These are phyloP conservation scores for Coemansia guatemalensis DNA, from an alignment of 192 early-diverging fungal genomes.

Conservation along the genomic window DNA sequence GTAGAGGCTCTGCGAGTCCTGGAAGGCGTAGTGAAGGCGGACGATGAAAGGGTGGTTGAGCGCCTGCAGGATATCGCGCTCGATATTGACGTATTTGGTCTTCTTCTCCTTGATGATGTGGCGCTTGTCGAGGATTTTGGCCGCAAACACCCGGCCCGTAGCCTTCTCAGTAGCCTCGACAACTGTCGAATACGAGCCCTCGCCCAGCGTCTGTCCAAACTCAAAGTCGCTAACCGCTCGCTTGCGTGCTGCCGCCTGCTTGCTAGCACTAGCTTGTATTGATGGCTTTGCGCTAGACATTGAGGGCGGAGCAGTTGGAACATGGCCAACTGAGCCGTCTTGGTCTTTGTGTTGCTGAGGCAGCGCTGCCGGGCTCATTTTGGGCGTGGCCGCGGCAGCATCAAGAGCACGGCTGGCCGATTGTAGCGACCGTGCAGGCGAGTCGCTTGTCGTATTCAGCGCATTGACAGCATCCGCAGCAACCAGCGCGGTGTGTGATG, in stretches of 20 bases:
- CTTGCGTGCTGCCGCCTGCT: conserved; percentile 52
- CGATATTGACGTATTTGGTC: conserved; percentile 93
- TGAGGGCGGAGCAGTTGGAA: background rate
- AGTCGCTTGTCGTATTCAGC: conserved; percentile 28
- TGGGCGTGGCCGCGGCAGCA: conserved; percentile 32
- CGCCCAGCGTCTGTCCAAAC: conserved; percentile 82
- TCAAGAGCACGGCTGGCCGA: conserved; percentile 22
- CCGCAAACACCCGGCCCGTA: conserved; percentile 73
- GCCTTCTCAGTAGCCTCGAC: conserved; percentile 72
- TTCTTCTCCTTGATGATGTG: conserved; percentile 96
- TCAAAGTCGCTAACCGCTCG: conserved; percentile 81
- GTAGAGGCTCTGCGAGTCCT: conserved; percentile 86
- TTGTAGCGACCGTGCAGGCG: conserved; percentile 29
- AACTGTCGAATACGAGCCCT: conserved; percentile 96
- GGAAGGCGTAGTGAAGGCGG: conserved; percentile 93
- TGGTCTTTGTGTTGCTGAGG: conserved; percentile 13
- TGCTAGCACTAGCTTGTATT: conserved; percentile 15
- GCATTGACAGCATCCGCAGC: conserved; percentile 30
- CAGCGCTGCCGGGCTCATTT: conserved; percentile 7
- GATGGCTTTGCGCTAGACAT: background rate
- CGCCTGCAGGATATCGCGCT: conserved; percentile 83
- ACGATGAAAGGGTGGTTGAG: conserved; percentile 90
- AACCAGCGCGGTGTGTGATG: conserved; percentile 17
- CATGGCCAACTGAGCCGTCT: background rate
- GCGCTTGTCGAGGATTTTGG: conserved; percentile 86